Conservation (phyloP, 2,329 filamentous ascomycete genomes). For the Colletotrichum spaethianum region DNA sequence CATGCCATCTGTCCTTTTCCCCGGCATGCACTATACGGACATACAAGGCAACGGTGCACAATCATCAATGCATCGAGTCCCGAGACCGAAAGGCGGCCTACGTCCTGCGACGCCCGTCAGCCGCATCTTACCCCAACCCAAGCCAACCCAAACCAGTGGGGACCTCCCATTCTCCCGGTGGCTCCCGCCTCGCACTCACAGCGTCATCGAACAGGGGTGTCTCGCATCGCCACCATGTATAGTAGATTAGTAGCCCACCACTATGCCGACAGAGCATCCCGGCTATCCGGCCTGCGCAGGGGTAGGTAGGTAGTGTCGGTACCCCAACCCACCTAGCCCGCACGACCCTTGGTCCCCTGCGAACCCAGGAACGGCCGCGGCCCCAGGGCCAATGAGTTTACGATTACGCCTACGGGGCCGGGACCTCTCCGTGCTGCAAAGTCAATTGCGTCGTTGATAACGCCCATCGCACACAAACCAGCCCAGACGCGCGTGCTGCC, state of each 20-base stretch:
- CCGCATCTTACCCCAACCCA: neutral
- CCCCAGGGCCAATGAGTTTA: slow-evolving; percentile 4
- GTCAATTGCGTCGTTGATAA: slow-evolving; percentile 13
- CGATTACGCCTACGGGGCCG: slow-evolving; percentile 13
- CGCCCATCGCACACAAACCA: neutral
- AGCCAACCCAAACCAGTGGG: neutral
- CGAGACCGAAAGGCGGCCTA: neutral
- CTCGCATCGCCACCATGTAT: neutral
- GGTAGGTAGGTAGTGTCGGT: too few species aligned
- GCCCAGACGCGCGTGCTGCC: neutral
- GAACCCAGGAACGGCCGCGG: too few species aligned
- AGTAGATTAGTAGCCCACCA: neutral
- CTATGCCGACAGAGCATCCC: neutral
- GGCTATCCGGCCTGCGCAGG: neutral
- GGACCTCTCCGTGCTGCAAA: neutral
- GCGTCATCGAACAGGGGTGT: slow-evolving; percentile 14
- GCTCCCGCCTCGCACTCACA: neutral
- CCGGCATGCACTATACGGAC: neutral
- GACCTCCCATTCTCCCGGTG: neutral
- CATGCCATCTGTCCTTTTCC: neutral
- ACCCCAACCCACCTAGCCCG: neutral
- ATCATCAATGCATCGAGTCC: neutral
- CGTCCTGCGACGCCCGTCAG: neutral
- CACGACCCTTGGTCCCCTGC: slow-evolving; percentile 3
- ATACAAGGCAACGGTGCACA: neutral